Conservation (phyloP, 768 basidiomycete genomes). For the Russula compacta region DNA sequence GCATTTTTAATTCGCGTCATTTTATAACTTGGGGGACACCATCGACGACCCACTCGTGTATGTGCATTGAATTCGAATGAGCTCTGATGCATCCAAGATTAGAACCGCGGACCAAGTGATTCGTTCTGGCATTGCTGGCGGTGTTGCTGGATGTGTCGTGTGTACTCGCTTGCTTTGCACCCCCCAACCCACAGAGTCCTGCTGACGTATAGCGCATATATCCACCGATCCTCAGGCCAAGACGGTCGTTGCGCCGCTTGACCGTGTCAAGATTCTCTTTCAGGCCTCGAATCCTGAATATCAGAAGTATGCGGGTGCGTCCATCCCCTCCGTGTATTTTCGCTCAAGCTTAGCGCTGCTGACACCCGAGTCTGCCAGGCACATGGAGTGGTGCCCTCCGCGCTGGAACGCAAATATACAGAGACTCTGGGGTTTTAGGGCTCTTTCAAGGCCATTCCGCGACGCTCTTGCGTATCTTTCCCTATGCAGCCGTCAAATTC, state of each 20-base stretch:
- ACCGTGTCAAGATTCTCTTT: slow-evolving; percentile 97
- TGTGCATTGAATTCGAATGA: slow-evolving; percentile 37
- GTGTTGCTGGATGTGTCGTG: slow-evolving; percentile 89
- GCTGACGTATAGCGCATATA: background rate
- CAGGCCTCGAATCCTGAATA: slow-evolving; percentile 96
- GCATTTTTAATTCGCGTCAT: no score
- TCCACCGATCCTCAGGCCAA: slow-evolving; percentile 56
- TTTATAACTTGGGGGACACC: background rate
- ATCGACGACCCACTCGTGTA: slow-evolving; percentile 5
- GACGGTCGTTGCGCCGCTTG: slow-evolving; percentile 89
- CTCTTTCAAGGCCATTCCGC: slow-evolving; percentile 95
- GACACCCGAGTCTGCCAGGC: slow-evolving; percentile 38
- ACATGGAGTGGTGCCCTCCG: slow-evolving; percentile 78
- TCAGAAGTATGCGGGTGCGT: slow-evolving; percentile 77
- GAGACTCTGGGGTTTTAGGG: slow-evolving; percentile 59
- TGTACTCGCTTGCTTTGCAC: slow-evolving; percentile 28
- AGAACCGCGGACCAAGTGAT: slow-evolving; percentile 35
- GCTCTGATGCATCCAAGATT: slow-evolving; percentile 39
- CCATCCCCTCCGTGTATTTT: background rate
- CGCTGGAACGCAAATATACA: slow-evolving; percentile 67
- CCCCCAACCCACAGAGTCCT: slow-evolving; percentile 7
- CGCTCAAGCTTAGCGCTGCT: background rate
- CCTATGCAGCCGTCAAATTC: slow-evolving; percentile 95
- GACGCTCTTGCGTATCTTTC: slow-evolving; percentile 88
- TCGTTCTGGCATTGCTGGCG: slow-evolving; percentile 86